phyloP scores from a whole-genome alignment of 1,284 basidiomycete genomes.

The Agaricales sp. region DNA sequence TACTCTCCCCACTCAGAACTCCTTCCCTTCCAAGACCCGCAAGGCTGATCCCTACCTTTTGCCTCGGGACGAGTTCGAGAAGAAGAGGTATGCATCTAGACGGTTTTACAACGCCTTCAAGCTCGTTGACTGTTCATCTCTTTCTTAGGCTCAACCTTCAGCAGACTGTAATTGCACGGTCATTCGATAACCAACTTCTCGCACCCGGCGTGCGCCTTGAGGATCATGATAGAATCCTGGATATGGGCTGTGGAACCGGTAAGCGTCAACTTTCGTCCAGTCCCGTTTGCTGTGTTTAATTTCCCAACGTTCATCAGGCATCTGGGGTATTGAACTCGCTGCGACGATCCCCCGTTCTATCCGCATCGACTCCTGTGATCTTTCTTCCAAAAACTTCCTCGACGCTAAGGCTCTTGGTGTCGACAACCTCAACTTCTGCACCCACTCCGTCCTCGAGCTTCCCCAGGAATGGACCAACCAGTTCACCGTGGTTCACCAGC shows the following conservation, averaged over 20 bases:
- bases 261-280: neutral
- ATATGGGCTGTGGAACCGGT: neutral
- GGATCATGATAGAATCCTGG: neutral
- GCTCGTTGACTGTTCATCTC: neutral
- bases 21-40: neutral
- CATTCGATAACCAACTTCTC: neutral
- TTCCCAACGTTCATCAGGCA: neutral
- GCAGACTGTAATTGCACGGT: neutral
- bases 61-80: neutral
- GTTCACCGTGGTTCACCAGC: neutral
- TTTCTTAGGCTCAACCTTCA: neutral
- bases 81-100: neutral
- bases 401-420: neutral
- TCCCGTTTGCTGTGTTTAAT: neutral
- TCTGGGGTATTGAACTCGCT: neutral
- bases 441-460: neutral
- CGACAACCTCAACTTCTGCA: neutral
- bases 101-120: neutral
- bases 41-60: neutral
- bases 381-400: constrained; percentile 1
- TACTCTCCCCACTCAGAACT: neutral
- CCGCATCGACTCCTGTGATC: neutral
- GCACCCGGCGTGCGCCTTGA: neutral
- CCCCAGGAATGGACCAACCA: neutral
- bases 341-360: neutral